A percentile compares a stretch with the other conserved stretches of the same genome.
Evolutionary conservation across 2,329 filamentous ascomycete genomes (phyloP).

Genomic region (Monosporascus cannonballus): DNA sequence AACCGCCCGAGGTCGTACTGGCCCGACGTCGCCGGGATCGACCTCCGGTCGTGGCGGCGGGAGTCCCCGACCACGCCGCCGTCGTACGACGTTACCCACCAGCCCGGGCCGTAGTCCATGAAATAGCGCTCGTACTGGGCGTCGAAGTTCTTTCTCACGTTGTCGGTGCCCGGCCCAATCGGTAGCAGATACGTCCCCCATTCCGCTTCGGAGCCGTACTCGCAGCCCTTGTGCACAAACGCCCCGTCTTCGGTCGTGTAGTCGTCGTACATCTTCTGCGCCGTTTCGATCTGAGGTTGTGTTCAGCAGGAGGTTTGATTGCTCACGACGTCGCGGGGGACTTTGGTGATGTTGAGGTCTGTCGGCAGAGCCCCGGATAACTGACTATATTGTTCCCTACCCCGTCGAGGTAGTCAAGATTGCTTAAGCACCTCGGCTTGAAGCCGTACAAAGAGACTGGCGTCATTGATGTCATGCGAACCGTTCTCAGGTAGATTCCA

Average conservation of each 20-base stretch:
- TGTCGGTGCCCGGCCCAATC: conserved; percentile 9
- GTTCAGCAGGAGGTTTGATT: conserved; percentile 30
- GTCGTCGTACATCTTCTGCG: conserved; percentile 20
- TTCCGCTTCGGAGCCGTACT: conserved; percentile 35
- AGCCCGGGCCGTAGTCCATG: conserved; percentile 17
- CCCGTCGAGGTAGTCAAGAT: conserved; percentile 37
- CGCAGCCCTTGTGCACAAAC: conserved; percentile 29
- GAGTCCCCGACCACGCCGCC: conserved; percentile 19
- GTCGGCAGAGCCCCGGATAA: conserved; percentile 29
- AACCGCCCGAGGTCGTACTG: conserved; percentile 25
- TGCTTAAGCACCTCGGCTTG: conserved; percentile 34
- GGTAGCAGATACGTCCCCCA: conserved; percentile 21
- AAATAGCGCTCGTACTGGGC: conserved; percentile 22
- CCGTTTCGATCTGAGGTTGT: conserved; percentile 29
- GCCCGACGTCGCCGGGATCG: conserved; percentile 20
- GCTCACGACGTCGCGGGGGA: conserved; percentile 25
- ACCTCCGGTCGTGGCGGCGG: conserved; percentile 12
- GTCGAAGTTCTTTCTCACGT: conserved; percentile 22
- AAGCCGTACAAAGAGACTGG: conserved; percentile 33
- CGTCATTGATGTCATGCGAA: conserved; percentile 32
- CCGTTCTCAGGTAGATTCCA: conserved; percentile 37
- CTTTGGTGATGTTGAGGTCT: conserved; percentile 21
- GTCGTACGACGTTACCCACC: conserved; percentile 22
- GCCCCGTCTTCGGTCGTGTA: conserved; percentile 16
- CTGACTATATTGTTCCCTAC: conserved; percentile 36